A percentile compares a stretch with the other conserved stretches of the same genome.
Conservation (phyloP, 1,139 yeast genomes). For the Taphrina deformans region DNA sequence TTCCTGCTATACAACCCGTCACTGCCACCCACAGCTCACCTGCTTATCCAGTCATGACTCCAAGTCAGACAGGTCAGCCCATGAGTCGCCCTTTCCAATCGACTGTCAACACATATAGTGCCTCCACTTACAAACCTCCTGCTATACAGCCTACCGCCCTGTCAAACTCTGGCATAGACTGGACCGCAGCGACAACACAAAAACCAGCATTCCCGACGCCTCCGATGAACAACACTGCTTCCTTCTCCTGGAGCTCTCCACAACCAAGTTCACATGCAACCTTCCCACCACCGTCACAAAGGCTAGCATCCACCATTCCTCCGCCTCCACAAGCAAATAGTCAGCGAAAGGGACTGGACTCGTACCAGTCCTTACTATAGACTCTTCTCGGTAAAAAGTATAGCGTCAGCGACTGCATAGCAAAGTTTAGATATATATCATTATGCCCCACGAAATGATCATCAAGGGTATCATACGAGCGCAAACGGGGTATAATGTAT, state of each 20-base stretch:
- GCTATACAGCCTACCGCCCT: background rate
- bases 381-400: background rate
- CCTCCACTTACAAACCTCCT: background rate
- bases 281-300: background rate
- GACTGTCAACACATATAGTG: background rate
- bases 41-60: background rate
- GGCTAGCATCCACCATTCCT: background rate
- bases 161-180: conserved; percentile 6
- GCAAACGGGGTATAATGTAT: too few species aligned
- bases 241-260: background rate
- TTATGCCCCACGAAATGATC: too few species aligned
- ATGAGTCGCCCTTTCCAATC: background rate
- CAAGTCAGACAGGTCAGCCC: background rate
- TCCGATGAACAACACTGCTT: background rate
- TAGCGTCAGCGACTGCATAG: background rate
- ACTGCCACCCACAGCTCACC: background rate
- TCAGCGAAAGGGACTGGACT: conserved; percentile 6
- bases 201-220: conserved; percentile 1
- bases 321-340: conserved; percentile 1
- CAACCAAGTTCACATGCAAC: background rate
- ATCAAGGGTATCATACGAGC: too few species aligned
- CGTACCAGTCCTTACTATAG: conserved; percentile 26
- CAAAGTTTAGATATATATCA: background rate
- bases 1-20: background rate
- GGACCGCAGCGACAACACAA: conserved; percentile 10